A percentile compares a stretch with the other conserved stretches of the same genome.
Conservation (phyloP, 176 grass and related monocot genomes). For the Echinochloa phyllopogon region DNA sequence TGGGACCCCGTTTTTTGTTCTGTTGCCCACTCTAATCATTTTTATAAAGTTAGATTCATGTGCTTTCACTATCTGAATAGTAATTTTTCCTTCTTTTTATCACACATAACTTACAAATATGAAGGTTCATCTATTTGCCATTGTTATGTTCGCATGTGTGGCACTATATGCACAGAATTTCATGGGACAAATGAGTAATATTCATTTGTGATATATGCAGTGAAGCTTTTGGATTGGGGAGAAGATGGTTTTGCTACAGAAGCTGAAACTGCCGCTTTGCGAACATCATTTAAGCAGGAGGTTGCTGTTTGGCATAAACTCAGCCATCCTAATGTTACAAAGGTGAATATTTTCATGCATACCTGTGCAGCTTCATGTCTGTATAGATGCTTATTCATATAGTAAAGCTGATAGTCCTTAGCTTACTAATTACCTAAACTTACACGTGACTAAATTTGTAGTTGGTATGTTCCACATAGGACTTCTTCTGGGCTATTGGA, state of each 20-base stretch:
- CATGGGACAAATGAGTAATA: slow-evolving; percentile 19
- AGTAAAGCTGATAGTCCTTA: slow-evolving; percentile 23
- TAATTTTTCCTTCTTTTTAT: neutral
- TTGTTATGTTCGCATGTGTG: slow-evolving; percentile 23
- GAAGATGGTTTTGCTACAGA: slow-evolving; percentile 89
- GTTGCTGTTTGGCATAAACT: slow-evolving; percentile 98
- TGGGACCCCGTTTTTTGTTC: neutral
- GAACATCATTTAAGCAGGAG: slow-evolving; percentile 83
- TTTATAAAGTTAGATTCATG: neutral
- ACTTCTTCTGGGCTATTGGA: neutral
- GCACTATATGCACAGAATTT: neutral
- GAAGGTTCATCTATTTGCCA: neutral
- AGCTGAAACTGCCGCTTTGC: slow-evolving; percentile 64
- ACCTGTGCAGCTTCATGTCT: slow-evolving; percentile 22
- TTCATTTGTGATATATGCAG: slow-evolving; percentile 45
- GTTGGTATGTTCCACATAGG: neutral
- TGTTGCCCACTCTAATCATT: neutral
- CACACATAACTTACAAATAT: neutral
- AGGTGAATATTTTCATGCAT: slow-evolving; percentile 48
- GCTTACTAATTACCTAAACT: slow-evolving; percentile 12
- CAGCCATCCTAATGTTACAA: slow-evolving; percentile 89
- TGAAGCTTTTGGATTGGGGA: slow-evolving; percentile 96
- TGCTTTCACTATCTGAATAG: neutral
- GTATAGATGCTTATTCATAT: slow-evolving; percentile 20
- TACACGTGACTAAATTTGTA: slow-evolving; percentile 5